Evolutionary conservation across 108 stramenopile genomes (phyloP), one percentile per base, ranked within the genome.

Genomic region (Skeletonema marinoi): DNA sequence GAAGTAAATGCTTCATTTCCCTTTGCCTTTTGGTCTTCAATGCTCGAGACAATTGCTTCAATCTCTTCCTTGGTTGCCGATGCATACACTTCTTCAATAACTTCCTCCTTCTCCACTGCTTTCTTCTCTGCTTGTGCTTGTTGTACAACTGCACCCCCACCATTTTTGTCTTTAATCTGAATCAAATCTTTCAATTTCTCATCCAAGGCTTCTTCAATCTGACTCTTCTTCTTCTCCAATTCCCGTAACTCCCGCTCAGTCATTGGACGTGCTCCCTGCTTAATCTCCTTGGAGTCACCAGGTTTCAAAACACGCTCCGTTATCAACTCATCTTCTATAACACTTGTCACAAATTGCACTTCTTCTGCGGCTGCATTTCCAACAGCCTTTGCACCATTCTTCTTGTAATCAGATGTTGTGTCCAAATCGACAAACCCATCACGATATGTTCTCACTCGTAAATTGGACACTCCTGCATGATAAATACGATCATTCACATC

Each of bases 1-100:
- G 87, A 71, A 32, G 77, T 73, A 85, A 96, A 96, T 12, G 96
- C 92, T 78, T 93, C 93, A 65, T 96, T 96, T 11, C 93, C 96
- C 60, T 90, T 92, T 11, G 87, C 85, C 69, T 94, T 94, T 86
- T 94, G 88, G 44, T 86, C 76, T 35, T 92, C 88, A 58, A 88
- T 88, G 70, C 88, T 88, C 1, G 78, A 64, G 25, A 96, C 80
- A 56, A 88, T 87, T 29, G 77, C 68, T 41, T 90, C 91, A 62
- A 93, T 89, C 14, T 88, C 80, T 17, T 83, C 86, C 60, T 85
- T 85, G 25, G 84, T 88, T 76, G 88, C 75, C 29, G 90, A 87
- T 32, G 82, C 82, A 70, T 88, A 89, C 0, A 92, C 78, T 70
- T 93, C 93, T 68, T 92, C 90, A 6, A 85, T 46, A 0, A 90